Evolutionary conservation across 257 asterid genomes (phyloP), one percentile per base, ranked within the genome.

Genomic region (Capsicum rhomboideum): DNA sequence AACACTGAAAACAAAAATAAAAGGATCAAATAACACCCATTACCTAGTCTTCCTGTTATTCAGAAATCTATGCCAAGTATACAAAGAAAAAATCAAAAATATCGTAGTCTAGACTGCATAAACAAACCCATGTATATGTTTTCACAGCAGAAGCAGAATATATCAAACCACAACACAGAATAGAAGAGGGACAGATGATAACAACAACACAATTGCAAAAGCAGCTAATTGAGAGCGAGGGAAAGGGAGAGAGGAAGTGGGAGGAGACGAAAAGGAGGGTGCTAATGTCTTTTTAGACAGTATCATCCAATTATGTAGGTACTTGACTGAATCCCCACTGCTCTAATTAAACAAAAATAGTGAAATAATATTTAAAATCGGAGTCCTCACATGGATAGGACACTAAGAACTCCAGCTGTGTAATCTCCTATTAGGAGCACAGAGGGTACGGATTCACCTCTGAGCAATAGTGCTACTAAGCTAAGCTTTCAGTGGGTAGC

Each of bases 1-100:
- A 67, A 82, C 72, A 64, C 79, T 82, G 77, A 59, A 80, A 61
- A 64, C 84, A 81, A 61, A 42, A 80, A 58, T 44, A 9, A 20
- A 42, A 64, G 75, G 14, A 69, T 64, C 84, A 82, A 37, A 59
- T 61, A 80, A 49, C 46, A 63, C 26, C 44, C 77, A 58, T 61
- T 52, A 81, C 58, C 64, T 49, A 26, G 79, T 64, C 50, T 28
- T 55, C 50, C 20, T 31, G n/a, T 34, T 34, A 34, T 69, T 40
- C 74, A 23, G 56, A 44, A 61, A 46, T 21, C 55, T 55, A 50
- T 82, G 78, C 64, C 66, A 52, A 28, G 66, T 28, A 42, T 59
- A 61, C 42, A 50, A 81, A 59, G 18, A 63, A 44, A 40, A 31
- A 44, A 61, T 81, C 61, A 42, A 49, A 63, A 42, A 82, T 23